These are phyloP conservation scores for Aspergillus puulaauensis DNA, from an alignment of 2,329 filamentous ascomycete genomes.

Conservation along the genomic window DNA sequence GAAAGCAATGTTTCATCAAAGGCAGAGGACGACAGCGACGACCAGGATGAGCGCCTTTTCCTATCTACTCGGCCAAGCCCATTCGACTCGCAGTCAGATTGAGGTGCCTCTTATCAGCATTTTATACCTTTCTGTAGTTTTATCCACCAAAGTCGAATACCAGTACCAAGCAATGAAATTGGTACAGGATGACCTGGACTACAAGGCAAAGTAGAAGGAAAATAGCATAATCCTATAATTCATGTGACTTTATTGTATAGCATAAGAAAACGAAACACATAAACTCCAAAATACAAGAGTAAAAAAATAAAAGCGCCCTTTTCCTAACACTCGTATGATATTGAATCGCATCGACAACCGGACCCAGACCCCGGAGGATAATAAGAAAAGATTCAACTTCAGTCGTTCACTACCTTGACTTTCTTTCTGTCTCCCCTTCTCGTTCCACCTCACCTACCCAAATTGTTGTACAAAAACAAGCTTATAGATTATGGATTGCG, in stretches of 20 bases:
- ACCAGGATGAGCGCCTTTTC: neutral
- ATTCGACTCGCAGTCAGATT: neutral
- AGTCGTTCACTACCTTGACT: neutral
- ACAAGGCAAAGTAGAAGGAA: neutral
- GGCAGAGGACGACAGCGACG: neutral
- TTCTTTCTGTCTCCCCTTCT: neutral
- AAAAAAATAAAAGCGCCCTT: slow-evolving; percentile 1
- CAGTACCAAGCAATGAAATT: too few species aligned
- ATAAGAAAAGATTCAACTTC: neutral
- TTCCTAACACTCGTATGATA: slow-evolving; percentile 5
- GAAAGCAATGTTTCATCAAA: neutral
- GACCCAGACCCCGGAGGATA: neutral
- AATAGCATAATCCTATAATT: neutral
- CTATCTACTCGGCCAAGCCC: neutral
- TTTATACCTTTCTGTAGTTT: neutral
- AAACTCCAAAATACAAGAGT: neutral
- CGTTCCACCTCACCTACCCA: neutral
- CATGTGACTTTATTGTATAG: slow-evolving; percentile 1
- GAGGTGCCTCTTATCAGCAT: neutral
- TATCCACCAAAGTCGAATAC: neutral
- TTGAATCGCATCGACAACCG: neutral
- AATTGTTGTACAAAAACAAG: slow-evolving; percentile 5
- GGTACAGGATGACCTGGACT: too few species aligned
- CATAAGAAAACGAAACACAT: neutral
- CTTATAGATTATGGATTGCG: neutral